Evolutionary conservation across 2,329 filamentous ascomycete genomes (phyloP).

Genomic region (Penicillium rolfsii): DNA sequence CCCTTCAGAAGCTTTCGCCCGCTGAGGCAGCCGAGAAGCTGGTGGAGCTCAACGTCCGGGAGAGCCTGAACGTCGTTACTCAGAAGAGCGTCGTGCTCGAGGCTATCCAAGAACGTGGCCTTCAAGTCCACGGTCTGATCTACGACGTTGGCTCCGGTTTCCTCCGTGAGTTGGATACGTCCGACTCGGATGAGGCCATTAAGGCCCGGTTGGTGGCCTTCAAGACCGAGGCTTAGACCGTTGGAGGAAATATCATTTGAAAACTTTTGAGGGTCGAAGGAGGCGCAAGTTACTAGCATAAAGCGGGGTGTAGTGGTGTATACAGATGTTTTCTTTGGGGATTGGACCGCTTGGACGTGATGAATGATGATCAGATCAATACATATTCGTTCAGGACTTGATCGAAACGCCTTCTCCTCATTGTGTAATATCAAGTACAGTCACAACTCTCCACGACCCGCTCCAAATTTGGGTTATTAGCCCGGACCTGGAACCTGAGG

Average conservation of each 20-base stretch:
- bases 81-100: slow-evolving; percentile 70
- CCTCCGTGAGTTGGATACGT: slow-evolving; percentile 56
- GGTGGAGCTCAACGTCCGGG: slow-evolving; percentile 75
- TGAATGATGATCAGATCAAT: slow-evolving; percentile 2
- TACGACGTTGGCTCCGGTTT: slow-evolving; percentile 67
- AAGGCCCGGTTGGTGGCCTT: slow-evolving; percentile 47
- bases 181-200: slow-evolving; percentile 46
- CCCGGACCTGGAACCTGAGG: not conserved
- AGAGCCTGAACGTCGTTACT: slow-evolving; percentile 68
- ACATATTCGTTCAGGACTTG: not conserved
- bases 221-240: slow-evolving; percentile 35
- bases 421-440: not conserved
- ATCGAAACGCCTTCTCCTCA: not conserved
- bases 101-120: slow-evolving; percentile 69
- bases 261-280: not conserved
- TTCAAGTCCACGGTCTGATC: slow-evolving; percentile 76
- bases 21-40: slow-evolving; percentile 62
- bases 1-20: slow-evolving; percentile 52
- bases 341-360: not conserved
- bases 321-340: not conserved
- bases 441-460: not conserved
- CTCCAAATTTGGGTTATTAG: not conserved
- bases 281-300: not conserved
- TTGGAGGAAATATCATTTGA: not conserved
- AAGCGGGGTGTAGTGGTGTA: not conserved